Conservation (phyloP, 129 eudicot species). For the Calendula officinalis region DNA sequence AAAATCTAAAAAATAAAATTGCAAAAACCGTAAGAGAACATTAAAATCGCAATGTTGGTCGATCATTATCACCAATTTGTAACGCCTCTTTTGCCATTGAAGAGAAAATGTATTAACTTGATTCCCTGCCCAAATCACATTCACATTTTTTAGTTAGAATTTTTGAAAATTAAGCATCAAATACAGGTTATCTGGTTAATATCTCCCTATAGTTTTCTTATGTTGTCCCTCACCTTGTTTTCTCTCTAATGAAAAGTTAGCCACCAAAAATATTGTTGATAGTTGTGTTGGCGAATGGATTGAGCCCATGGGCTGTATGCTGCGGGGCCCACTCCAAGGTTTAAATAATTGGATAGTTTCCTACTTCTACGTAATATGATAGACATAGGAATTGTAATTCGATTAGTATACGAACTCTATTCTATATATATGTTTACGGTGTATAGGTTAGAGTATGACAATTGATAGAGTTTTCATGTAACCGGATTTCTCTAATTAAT, state of each 20-base stretch:
- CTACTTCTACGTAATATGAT: too few species aligned
- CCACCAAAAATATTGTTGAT: too few species aligned
- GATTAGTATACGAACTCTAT: too few species aligned
- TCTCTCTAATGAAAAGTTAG: too few species aligned
- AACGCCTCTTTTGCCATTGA: slow-evolving; percentile 71
- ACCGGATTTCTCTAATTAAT: too few species aligned
- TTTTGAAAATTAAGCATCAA: neutral
- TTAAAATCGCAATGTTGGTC: slow-evolving; percentile 30
- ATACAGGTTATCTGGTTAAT: neutral
- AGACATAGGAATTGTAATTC: too few species aligned
- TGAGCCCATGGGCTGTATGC: slow-evolving; percentile 33
- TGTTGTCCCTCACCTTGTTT: slow-evolving; percentile 53
- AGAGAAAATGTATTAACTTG: slow-evolving; percentile 61
- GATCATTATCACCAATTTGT: slow-evolving; percentile 47
- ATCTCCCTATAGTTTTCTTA: slow-evolving; percentile 58
- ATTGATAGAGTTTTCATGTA: too few species aligned
- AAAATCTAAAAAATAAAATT: neutral
- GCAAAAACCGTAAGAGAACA: neutral
- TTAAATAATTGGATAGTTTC: too few species aligned
- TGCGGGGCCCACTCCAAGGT: too few species aligned
- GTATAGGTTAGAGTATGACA: too few species aligned
- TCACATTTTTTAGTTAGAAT: neutral
- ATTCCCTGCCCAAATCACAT: slow-evolving; percentile 51
- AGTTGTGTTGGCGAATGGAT: too few species aligned
- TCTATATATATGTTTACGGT: too few species aligned